Evolutionary conservation across 108 stramenopile species (phyloP).

Genomic region (Conticribra weissflogii): DNA sequence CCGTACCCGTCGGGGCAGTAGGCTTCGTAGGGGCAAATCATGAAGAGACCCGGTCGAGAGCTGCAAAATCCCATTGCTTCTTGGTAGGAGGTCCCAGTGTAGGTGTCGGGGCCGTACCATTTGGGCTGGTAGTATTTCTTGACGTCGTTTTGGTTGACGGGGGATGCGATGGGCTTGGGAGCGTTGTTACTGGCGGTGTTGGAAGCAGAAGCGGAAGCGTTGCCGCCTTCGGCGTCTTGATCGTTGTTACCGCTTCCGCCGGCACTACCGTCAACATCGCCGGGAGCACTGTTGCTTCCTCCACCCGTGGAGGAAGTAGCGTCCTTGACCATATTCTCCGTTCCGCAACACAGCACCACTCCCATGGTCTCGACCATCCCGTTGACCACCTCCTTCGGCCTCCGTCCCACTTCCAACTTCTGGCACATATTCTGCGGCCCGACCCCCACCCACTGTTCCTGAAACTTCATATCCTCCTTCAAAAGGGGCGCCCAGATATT

Average conservation of each 20-base stretch:
- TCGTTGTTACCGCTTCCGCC: not conserved
- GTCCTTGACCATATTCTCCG: not conserved
- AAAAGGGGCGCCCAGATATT: slow-evolving; percentile 8
- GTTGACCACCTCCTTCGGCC: not conserved
- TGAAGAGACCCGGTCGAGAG: not conserved
- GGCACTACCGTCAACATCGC: not conserved
- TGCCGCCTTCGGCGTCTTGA: not conserved
- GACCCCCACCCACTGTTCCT: not conserved
- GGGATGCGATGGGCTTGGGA: not conserved
- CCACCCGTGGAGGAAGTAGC: not conserved
- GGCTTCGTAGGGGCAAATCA: slow-evolving; percentile 5
- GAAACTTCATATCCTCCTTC: not conserved
- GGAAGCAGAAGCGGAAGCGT: not conserved
- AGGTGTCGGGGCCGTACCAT: slow-evolving; percentile 7
- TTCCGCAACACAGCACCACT: not conserved
- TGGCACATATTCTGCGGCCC: not conserved
- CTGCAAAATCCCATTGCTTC: slow-evolving; percentile 6
- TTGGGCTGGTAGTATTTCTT: not conserved
- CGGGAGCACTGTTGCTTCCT: not conserved
- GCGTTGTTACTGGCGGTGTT: too few species aligned
- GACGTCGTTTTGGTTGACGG: not conserved
- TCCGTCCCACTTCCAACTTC: not conserved
- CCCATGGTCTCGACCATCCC: too few species aligned
- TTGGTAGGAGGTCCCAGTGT: slow-evolving; percentile 9
- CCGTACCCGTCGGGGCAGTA: slow-evolving; percentile 7